Percentiles rank a stretch among this genome's conserved stretches.
Evolutionary conservation across 2,329 filamentous ascomycete genomes (phyloP).

Genomic region (Aspergillus sp.): DNA sequence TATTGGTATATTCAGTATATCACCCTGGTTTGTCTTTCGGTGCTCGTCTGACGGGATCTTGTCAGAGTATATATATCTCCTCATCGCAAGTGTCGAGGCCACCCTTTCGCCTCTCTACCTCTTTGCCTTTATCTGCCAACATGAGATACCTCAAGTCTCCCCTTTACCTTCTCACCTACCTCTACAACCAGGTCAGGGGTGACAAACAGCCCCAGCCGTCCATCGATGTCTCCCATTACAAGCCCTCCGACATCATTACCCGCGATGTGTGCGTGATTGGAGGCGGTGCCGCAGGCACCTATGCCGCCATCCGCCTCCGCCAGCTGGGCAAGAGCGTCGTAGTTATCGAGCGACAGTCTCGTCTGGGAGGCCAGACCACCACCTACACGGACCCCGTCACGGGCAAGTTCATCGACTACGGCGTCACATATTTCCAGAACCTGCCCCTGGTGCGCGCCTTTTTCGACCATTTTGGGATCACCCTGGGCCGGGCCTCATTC

Average conservation of each 20-base stretch:
- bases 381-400: slow-evolving; percentile 22
- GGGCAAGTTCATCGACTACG: slow-evolving; percentile 23
- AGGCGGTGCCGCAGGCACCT: slow-evolving; percentile 28
- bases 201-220: no score
- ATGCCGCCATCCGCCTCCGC: slow-evolving; percentile 25
- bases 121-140: no score
- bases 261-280: slow-evolving; percentile 27
- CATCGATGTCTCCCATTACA: not conserved
- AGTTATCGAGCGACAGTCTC: slow-evolving; percentile 22
- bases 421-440: slow-evolving; percentile 24
- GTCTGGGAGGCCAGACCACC: slow-evolving; percentile 26
- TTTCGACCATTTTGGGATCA: slow-evolving; percentile 23
- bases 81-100: no score
- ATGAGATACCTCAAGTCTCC: no score
- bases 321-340: slow-evolving; percentile 22
- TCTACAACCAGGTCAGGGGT: no score
- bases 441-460: slow-evolving; percentile 17
- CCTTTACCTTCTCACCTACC: no score
- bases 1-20: no score
- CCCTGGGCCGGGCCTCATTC: not conserved
- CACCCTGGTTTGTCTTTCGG: no score
- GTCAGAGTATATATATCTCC: no score
- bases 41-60: no score
- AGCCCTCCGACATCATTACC: slow-evolving; percentile 3
- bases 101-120: no score